phyloP scores from a whole-genome alignment of 768 basidiomycete genomes.

The Phanerochaete sordida region DNA sequence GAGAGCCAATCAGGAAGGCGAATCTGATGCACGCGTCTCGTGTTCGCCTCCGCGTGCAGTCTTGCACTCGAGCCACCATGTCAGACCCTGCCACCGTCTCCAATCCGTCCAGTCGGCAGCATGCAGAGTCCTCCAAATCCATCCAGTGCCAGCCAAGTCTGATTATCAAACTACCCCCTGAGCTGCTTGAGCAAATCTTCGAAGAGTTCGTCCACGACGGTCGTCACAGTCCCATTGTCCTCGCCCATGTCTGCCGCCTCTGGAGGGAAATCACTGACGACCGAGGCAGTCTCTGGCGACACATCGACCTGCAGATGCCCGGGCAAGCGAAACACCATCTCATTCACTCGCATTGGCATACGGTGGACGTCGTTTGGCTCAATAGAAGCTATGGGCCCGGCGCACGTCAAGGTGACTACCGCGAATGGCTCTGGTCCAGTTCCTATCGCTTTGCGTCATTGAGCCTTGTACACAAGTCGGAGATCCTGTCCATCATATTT shows the following conservation, averaged over 20 bases:
- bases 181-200: background rate
- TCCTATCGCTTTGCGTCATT: background rate
- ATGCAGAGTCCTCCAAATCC: background rate
- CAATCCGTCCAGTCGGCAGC: too few relatives aligned
- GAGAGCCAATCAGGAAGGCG: too few relatives aligned
- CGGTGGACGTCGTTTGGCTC: background rate
- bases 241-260: background rate
- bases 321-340: background rate
- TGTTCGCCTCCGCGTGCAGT: too few relatives aligned
- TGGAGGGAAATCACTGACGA: background rate
- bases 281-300: background rate
- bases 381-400: background rate
- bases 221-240: background rate
- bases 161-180: background rate
- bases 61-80: too few relatives aligned
- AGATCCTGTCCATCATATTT: background rate
- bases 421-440: background rate
- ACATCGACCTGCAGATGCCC: background rate
- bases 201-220: background rate
- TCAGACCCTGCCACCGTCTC: too few relatives aligned
- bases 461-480: background rate
- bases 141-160: too few relatives aligned
- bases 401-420: background rate
- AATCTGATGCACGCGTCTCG: too few relatives aligned
- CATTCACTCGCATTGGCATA: background rate